phyloP scores from a whole-genome alignment of 441 rosid genomes.

The Pelargonium australe region DNA sequence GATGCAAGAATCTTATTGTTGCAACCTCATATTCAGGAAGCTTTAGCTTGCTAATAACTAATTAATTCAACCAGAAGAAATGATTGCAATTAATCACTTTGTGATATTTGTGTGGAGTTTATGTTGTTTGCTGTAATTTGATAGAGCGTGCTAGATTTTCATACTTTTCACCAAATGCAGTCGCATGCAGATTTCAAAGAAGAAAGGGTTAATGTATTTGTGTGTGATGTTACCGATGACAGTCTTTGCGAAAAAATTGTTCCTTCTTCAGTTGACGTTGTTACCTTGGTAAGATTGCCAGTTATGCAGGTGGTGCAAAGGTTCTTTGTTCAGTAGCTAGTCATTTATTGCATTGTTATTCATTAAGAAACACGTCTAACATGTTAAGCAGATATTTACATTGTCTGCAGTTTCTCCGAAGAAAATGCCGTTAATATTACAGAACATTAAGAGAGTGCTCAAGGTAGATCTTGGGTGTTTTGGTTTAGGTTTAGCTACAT shows the following conservation, averaged over 20 bases:
- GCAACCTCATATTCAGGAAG: no score
- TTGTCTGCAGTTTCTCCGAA: constrained; percentile 35
- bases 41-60: no score
- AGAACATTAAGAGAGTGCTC: constrained; percentile 23
- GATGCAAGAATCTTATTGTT: no score
- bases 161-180: constrained; percentile 21
- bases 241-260: constrained; percentile 5
- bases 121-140: no score
- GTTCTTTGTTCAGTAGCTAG: no score
- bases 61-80: no score
- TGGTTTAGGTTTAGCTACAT: not conserved
- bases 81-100: no score
- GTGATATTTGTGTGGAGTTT: no score
- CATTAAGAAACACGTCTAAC: constrained; percentile 11
- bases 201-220: constrained; percentile 27
- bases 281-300: no score
- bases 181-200: constrained; percentile 23
- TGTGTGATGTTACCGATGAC: constrained; percentile 23
- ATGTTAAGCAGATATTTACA: constrained; percentile 30
- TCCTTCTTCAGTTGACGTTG: no score
- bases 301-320: no score
- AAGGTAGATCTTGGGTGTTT: constrained; percentile 25
- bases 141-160: not conserved
- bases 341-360: no score
- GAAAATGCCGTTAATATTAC: constrained; percentile 28